A percentile compares a stretch with the other conserved stretches of the same genome.
These are phyloP conservation scores for Butyriboletus loyo DNA, from an alignment of 768 basidiomycete genomes.

Conservation along the genomic window DNA sequence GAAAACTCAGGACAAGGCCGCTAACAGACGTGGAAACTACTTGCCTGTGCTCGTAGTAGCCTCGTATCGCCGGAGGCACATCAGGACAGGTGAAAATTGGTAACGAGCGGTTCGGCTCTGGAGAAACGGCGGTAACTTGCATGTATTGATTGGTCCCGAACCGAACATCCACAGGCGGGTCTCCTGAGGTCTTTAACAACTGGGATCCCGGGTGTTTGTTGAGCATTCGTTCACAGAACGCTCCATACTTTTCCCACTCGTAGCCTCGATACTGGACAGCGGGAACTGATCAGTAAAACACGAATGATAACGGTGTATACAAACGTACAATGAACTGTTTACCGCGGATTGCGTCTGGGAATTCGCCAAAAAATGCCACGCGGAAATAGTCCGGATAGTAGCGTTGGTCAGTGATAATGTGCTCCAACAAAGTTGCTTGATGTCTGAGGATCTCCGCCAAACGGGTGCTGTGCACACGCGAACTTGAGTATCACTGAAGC, in stretches of 20 bases:
- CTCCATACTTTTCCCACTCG: constrained; percentile 91
- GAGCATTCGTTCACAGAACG: constrained; percentile 88
- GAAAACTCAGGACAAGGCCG: not conserved
- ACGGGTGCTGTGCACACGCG: constrained; percentile 51
- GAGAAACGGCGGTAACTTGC: constrained; percentile 80
- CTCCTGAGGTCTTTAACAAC: constrained; percentile 65
- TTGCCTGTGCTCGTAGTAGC: constrained; percentile 86
- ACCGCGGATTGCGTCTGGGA: constrained; percentile 78
- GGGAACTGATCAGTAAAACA: not conserved
- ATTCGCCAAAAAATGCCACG: constrained; percentile 90
- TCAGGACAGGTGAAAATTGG: constrained; percentile 85
- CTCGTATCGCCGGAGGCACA: constrained; percentile 73
- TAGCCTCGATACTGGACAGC: constrained; percentile 78
- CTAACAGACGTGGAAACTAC: constrained; percentile 10
- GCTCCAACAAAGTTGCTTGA: constrained; percentile 83
- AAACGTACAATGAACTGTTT: constrained; percentile 83
- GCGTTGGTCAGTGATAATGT: constrained; percentile 78
- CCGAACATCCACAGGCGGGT: constrained; percentile 78
- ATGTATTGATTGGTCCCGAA: constrained; percentile 81
- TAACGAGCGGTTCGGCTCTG: constrained; percentile 76
- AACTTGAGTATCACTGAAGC: constrained; percentile 2
- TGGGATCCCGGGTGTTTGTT: constrained; percentile 87
- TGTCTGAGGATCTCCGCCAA: constrained; percentile 84
- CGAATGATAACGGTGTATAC: not conserved
- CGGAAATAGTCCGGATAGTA: constrained; percentile 93